Evolutionary conservation across 371 early-diverging fungal genomes (phyloP).

Genomic region (Apophysomyces ossiformis): DNA sequence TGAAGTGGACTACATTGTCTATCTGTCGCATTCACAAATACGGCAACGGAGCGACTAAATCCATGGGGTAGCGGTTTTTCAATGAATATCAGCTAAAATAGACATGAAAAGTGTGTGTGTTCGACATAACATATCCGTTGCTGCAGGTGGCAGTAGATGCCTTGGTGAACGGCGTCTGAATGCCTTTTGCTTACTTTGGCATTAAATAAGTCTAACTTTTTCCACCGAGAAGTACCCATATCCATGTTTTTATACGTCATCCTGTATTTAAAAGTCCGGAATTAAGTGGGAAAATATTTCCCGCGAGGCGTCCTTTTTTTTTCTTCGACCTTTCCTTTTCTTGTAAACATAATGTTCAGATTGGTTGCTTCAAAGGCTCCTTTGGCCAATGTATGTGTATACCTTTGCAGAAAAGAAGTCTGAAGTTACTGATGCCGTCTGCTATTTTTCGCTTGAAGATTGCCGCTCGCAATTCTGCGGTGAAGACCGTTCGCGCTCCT

Average conservation of each 20-base stretch:
- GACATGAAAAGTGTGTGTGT: too few relatives aligned
- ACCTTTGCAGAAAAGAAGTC: background rate
- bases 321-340: slow-evolving; percentile 21
- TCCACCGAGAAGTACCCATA: background rate
- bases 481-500: slow-evolving; percentile 58
- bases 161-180: too few relatives aligned
- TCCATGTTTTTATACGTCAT: background rate
- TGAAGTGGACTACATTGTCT: too few relatives aligned
- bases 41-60: too few relatives aligned
- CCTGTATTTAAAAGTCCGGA: background rate
- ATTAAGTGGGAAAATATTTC: background rate
- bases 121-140: too few relatives aligned
- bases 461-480: slow-evolving; percentile 60
- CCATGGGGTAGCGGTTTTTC: too few relatives aligned
- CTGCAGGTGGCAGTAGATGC: too few relatives aligned
- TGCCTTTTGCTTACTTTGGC: too few relatives aligned
- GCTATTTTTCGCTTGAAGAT: slow-evolving; percentile 38
- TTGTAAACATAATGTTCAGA: slow-evolving; percentile 56
- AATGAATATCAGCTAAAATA: too few relatives aligned
- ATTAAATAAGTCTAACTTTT: background rate
- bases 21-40: too few relatives aligned
- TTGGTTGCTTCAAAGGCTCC: slow-evolving; percentile 64
- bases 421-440: background rate
- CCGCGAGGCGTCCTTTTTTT: slow-evolving; percentile 10
- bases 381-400: slow-evolving; percentile 55